Evolutionary conservation across 169 alveolate genomes (phyloP), one percentile per base, ranked within the genome.

Genomic region (Plasmodium cynomolgi): DNA sequence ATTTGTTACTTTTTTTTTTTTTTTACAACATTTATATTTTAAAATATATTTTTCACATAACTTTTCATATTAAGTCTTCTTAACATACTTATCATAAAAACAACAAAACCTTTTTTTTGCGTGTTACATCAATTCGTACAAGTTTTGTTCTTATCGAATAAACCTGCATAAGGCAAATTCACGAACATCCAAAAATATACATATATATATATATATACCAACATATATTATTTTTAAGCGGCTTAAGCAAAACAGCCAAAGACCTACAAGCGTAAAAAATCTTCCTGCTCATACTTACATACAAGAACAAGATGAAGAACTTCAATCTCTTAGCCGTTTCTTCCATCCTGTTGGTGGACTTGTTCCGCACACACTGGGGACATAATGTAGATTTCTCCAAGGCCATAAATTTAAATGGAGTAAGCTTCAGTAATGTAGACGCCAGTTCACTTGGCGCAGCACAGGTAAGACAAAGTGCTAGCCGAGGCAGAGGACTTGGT

Each of bases 401-500:
- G 17, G n/a, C 73, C 39, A 88, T 81, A 39, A 58, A 73, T 41
- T 62, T 80, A 56, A 88, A 80, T 68, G 90, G 81, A 68, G n/a
- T 88, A 44, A 23, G 72, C 81, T 85, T 79, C 58, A 81, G 41
- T 80, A 68, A 71, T 58, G 88, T 26, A 26, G 81, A 75, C 44
- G 56, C 47, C 33, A 31, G 34, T 23, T 73, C 62, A 84, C 79
- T 62, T 74, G 58, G 79, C 58, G 84, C 56, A 17, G 74, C 79
- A 47, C 80, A 84, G 29, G 39, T 73, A 20, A 31, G 44, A 71
- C 31, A 33, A 41, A 50, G 37, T 41, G 44, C 15, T 17, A 84
- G 50, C 39, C 83, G 77, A 37, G 83, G 37, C 41, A 88, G 94
- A 88, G 44, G 68, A 79, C 94, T 88, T 88, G 72, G 26, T 8